Evolutionary conservation across 2,329 filamentous ascomycete species (phyloP), one percentile per base, ranked within the genome.

Genomic region (Penicillium sp.): DNA sequence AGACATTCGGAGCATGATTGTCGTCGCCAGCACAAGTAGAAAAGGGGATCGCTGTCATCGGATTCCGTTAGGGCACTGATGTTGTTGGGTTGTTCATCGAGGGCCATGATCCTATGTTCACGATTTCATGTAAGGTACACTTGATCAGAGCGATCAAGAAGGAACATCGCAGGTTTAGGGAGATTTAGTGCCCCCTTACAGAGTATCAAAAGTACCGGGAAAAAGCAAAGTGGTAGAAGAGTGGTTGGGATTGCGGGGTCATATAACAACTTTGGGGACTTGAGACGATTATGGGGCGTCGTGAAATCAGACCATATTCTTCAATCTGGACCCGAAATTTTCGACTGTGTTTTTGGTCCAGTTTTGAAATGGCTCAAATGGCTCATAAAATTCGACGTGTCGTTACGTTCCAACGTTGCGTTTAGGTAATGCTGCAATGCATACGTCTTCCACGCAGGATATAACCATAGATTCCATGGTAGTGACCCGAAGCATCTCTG

Each of bases 1-100:
- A 75, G 53, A 55, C 73, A 75, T 23, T 58, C 55, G 11, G 62
- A 60, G 56, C 73, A 75, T 1, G 70, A 69, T 53, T 75, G 73
- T 33, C 69, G 60, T 5, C 68, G 60, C 73, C 73, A 75, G 56
- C 73, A 75, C 31, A 68, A 37, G 46, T 65, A 56, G 37, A 74
- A 69, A 40, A 73, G 57, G 15, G 65, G 62, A 37, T 71, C 68
- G 23, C 47, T 54, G 6, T 25, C 45, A 18, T 67, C 54, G 7
- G 51, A 37, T 23, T 43, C 42, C 11, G 11, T 49, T 22, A 51
- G 23, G 47, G n/a, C n/a, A n/a, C 46, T 55, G 22, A 27, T 51
- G 27, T 52, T 52, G 22, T 57, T 23, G 33, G 6, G 18, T 20
- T 27, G 35, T 14, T 56, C 25, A 23, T 50, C 11, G 46, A 48